phyloP scores from a whole-genome alignment of 768 basidiomycete genomes.

The Lactarius trivialis region DNA sequence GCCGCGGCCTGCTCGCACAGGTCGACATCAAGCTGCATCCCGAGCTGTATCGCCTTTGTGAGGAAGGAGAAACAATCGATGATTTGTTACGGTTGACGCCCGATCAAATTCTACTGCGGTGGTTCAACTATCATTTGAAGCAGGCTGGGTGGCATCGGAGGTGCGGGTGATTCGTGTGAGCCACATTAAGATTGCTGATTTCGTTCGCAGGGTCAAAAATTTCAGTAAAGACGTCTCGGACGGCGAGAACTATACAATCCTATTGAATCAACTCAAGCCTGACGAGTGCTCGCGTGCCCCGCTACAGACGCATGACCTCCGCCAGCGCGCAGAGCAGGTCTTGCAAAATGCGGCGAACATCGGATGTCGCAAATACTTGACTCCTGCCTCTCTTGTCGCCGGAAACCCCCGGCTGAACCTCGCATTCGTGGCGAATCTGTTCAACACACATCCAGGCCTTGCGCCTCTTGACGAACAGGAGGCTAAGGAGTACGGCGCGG shows the following conservation, averaged over 20 bases:
- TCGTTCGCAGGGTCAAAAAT: slow-evolving; percentile 76
- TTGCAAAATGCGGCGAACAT: slow-evolving; percentile 91
- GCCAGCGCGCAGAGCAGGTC: slow-evolving; percentile 86
- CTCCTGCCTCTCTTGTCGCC: slow-evolving; percentile 81
- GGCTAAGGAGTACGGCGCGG: slow-evolving; percentile 78
- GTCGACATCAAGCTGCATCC: slow-evolving; percentile 99
- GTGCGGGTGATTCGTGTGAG: slow-evolving; percentile 35
- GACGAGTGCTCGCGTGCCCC: slow-evolving; percentile 88
- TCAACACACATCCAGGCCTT: slow-evolving; percentile 95
- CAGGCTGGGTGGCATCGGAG: slow-evolving; percentile 86
- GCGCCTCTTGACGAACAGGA: slow-evolving; percentile 93
- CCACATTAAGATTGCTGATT: neutral
- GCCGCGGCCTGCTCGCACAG: slow-evolving; percentile 85
- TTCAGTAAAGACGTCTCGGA: slow-evolving; percentile 97
- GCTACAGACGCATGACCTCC: slow-evolving; percentile 76
- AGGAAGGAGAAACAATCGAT: slow-evolving; percentile 96
- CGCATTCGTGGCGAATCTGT: slow-evolving; percentile 96
- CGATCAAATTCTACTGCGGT: slow-evolving; percentile 94
- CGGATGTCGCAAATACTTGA: slow-evolving; percentile 93
- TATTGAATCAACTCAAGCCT: slow-evolving; percentile 93
- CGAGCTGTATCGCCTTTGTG: slow-evolving; percentile 90
- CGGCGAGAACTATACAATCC: slow-evolving; percentile 95
- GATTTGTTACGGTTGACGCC: slow-evolving; percentile 90
- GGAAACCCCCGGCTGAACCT: slow-evolving; percentile 98
- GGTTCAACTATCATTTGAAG: slow-evolving; percentile 99